phyloP scores from a whole-genome alignment of 768 basidiomycete genomes.

The Lactifluus piperatus region DNA sequence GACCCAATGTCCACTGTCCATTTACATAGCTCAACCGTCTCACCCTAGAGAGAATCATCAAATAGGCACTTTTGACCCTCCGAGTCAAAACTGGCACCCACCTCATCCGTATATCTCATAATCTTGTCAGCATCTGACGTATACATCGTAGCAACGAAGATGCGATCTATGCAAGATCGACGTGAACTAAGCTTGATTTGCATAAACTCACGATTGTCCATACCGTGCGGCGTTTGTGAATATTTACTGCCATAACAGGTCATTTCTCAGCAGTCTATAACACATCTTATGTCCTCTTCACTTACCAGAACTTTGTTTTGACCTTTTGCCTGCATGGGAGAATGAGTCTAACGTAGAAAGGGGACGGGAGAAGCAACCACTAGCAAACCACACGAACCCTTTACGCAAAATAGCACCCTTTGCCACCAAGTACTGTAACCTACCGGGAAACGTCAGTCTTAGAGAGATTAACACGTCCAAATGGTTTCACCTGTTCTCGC shows the following conservation, averaged over 20 bases:
- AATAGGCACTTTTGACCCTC: background rate
- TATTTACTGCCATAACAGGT: constrained; percentile 46
- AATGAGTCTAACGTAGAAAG: constrained; percentile 20
- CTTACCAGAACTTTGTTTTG: constrained; percentile 76
- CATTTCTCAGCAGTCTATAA: background rate
- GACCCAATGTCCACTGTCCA: constrained; percentile 82
- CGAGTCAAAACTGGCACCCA: constrained; percentile 20
- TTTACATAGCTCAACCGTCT: constrained; percentile 65
- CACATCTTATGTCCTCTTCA: constrained; percentile 2
- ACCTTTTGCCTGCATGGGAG: constrained; percentile 55
- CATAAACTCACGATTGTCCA: constrained; percentile 21
- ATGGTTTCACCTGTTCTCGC: constrained; percentile 62
- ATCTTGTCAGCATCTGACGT: constrained; percentile 66
- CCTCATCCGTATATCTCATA: constrained; percentile 81
- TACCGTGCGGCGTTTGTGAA: constrained; percentile 50
- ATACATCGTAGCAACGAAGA: constrained; percentile 76
- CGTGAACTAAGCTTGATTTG: constrained; percentile 1
- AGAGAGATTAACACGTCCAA: background rate
- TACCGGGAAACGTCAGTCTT: constrained; percentile 30
- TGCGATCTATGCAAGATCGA: constrained; percentile 43
- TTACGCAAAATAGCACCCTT: constrained; percentile 83
- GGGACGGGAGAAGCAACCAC: background rate
- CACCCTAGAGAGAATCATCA: constrained; percentile 36
- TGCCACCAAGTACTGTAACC: constrained; percentile 78
- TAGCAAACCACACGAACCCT: constrained; percentile 44